Evolutionary conservation across 2,329 filamentous ascomycete species (phyloP).

Genomic region (Calycina herbarum): DNA sequence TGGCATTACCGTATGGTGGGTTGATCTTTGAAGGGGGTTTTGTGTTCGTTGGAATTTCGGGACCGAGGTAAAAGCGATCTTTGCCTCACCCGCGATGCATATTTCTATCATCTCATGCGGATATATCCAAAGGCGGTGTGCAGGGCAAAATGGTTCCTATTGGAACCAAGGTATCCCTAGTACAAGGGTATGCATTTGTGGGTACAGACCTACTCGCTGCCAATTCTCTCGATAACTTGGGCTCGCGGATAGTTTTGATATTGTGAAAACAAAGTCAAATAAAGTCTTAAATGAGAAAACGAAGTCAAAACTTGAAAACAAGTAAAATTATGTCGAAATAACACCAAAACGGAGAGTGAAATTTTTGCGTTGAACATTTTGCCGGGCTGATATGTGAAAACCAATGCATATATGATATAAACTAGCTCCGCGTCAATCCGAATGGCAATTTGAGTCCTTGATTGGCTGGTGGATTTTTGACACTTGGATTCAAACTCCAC

Average conservation of each 20-base stretch:
- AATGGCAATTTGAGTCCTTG: background rate
- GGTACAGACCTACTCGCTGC: no score
- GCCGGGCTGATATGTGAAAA: no score
- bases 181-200: background rate
- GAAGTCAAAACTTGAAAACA: no score
- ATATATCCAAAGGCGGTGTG: background rate
- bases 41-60: background rate
- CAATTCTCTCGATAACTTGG: no score
- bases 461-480: background rate
- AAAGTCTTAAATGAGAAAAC: no score
- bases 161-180: background rate
- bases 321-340: background rate
- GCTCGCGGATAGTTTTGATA: no score
- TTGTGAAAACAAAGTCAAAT: no score
- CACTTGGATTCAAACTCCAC: background rate
- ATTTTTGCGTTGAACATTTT: no score
- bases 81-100: background rate
- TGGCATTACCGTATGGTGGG: background rate
- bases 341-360: no score
- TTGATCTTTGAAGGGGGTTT: background rate
- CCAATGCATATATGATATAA: background rate
- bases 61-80: background rate
- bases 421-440: background rate
- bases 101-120: slow-evolving; percentile 2
- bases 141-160: background rate